These are phyloP conservation scores for Cupressus sempervirens DNA, from an alignment of 75 land plant genomes.

Conservation along the genomic window DNA sequence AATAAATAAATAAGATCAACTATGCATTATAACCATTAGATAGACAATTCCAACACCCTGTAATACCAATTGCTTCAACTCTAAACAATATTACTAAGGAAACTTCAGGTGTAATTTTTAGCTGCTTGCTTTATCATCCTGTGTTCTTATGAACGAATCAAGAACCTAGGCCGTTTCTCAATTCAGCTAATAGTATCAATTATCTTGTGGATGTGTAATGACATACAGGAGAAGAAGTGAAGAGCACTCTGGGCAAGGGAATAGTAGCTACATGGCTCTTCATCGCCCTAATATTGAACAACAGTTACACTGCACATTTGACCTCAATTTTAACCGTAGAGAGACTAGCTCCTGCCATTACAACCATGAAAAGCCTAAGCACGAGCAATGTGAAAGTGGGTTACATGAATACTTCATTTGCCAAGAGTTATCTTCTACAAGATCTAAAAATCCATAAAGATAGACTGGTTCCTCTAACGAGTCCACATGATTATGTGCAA, in stretches of 20 bases:
- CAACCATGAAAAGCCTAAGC: neutral
- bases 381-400: neutral
- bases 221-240: neutral
- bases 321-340: neutral
- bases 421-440: neutral
- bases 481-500: neutral
- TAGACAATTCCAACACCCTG: no score
- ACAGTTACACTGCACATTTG: neutral
- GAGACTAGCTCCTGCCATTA: neutral
- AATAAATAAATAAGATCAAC: no score
- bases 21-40: no score
- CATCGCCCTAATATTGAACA: neutral
- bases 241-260: neutral
- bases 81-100: constrained; percentile 3
- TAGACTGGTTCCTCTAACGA: neutral
- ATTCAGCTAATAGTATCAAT: no score
- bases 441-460: neutral
- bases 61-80: no score
- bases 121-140: no score
- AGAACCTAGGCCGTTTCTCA: no score
- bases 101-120: no score
- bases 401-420: neutral
- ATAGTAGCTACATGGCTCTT: neutral
- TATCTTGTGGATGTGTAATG: neutral
- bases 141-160: no score